Base-by-base conservation (phyloP, 768 basidiomycete genomes). In the Podaxis rugospora region DNA sequence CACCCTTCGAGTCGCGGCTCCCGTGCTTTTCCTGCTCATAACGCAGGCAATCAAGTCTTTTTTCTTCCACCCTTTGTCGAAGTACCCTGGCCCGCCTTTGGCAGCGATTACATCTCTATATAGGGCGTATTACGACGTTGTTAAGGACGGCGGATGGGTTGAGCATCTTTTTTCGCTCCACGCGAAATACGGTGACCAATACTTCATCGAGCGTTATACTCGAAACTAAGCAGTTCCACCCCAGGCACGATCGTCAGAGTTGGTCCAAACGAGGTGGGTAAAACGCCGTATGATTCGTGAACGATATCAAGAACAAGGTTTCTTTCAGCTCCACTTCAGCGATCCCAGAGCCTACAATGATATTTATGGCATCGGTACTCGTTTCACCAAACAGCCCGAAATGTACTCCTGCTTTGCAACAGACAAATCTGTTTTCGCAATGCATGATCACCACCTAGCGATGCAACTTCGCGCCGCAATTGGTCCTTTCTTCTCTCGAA, bases 311-410 rank as follows among this genome's bases (percentile, higher is more conserved):
- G 42, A 39, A 44, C 54, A 36, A 35, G 42, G 63, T 28, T 28
- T 37, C 10, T 23, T 32, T 25, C 18, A 79, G 79, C 72, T 80
- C 53, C 77, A 78, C 56, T 80, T 80, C 68, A 74, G 71, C 51
- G 71, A 76, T 57, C 75, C 77, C 14, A 63, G 67, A 6, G 77
- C 72, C 4, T 78, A 77, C 59, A 67, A 68, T 28, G 78, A 78
- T 16, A 78, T 80, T 21, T 78, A 80, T 64, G 72, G 74, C 18
- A 72, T 72, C 65, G 72, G 72, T 7, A 68, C 70, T 3, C 70
- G 70, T 54, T 75, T 76, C 63, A 68, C 70, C 7, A 79, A 79
- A 58, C 71, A 77, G 27, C 63, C 66, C 0, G 65, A 66, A 14
- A 67, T 79, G 64, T 79, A 79, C 50, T 65, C 66, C 9, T 75